Evolutionary conservation across 108 stramenopile species (phyloP).

Genomic region (Pseudonitzschia multistriata): DNA sequence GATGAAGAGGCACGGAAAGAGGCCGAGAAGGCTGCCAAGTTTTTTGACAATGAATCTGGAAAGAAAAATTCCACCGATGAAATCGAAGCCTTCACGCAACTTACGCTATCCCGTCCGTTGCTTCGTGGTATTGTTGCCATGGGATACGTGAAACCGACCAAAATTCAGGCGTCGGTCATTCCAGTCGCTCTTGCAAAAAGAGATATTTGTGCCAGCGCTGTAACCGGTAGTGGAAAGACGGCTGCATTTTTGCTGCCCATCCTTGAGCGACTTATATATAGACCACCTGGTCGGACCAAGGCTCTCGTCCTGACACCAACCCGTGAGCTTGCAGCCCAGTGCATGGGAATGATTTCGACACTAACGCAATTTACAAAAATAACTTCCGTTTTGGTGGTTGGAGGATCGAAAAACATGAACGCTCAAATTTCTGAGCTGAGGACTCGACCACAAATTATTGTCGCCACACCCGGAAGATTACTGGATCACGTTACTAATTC

Average conservation of each 20-base stretch:
- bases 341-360: slow-evolving; percentile 81
- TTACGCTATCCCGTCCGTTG: slow-evolving; percentile 91
- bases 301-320: slow-evolving; percentile 92
- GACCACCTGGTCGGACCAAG: slow-evolving; percentile 65
- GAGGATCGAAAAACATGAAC: slow-evolving; percentile 93
- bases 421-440: slow-evolving; percentile 93
- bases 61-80: slow-evolving; percentile 18
- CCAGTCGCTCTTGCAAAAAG: slow-evolving; percentile 91
- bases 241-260: slow-evolving; percentile 96
- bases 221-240: slow-evolving; percentile 86
- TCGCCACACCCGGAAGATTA: slow-evolving; percentile 96
- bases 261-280: slow-evolving; percentile 89
- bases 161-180: slow-evolving; percentile 90
- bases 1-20: slow-evolving; percentile 62
- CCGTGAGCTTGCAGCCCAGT: slow-evolving; percentile 94
- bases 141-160: slow-evolving; percentile 94
- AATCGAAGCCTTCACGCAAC: slow-evolving; percentile 81
- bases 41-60: slow-evolving; percentile 53
- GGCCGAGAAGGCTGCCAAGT: slow-evolving; percentile 68
- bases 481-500: slow-evolving; percentile 94
- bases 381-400: slow-evolving; percentile 78
- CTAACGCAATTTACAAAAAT: slow-evolving; percentile 91
- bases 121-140: slow-evolving; percentile 91
- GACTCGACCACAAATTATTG: slow-evolving; percentile 90
- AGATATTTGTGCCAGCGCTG: slow-evolving; percentile 91